Conservation (phyloP, 2,329 filamentous ascomycete species). For the Arthroderma uncinatum region DNA sequence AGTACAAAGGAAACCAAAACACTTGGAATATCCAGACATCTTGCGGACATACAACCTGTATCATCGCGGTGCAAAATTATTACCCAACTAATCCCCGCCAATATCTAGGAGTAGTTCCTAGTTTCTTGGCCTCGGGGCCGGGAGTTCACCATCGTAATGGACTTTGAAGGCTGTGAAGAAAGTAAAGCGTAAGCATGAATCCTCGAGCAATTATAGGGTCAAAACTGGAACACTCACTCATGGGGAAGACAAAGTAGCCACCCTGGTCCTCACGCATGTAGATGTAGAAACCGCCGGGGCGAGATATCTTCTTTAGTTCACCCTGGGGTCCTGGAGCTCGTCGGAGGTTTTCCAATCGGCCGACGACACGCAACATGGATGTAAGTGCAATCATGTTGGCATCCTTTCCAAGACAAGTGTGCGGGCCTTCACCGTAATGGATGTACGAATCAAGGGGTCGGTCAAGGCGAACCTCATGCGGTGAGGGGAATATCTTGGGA, state of each 20-base stretch:
- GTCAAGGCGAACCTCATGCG: constrained; percentile 35
- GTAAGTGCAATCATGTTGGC: constrained; percentile 33
- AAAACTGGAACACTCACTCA: constrained; percentile 29
- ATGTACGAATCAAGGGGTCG: constrained; percentile 34
- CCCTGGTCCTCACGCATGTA: constrained; percentile 41
- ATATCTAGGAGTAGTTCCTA: not conserved
- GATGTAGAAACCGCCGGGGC: constrained; percentile 35
- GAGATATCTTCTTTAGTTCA: constrained; percentile 42
- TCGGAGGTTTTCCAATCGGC: constrained; percentile 37
- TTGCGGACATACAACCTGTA: not conserved
- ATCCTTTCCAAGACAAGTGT: constrained; percentile 38
- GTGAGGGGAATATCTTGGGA: constrained; percentile 27
- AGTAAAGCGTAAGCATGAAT: constrained; percentile 14
- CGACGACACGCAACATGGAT: constrained; percentile 35
- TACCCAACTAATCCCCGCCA: not conserved
- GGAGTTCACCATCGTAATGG: constrained; percentile 33
- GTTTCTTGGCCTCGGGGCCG: constrained; percentile 8
- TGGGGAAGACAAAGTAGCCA: constrained; percentile 38
- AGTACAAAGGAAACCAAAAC: not conserved
- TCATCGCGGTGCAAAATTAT: not conserved
- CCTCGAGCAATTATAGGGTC: not conserved
- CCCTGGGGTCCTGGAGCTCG: constrained; percentile 40
- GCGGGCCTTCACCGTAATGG: constrained; percentile 38
- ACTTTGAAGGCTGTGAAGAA: constrained; percentile 31
- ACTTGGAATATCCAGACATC: not conserved